Conservation (phyloP, 2,329 filamentous ascomycete genomes). For the Cercospora zeae-maydis region DNA sequence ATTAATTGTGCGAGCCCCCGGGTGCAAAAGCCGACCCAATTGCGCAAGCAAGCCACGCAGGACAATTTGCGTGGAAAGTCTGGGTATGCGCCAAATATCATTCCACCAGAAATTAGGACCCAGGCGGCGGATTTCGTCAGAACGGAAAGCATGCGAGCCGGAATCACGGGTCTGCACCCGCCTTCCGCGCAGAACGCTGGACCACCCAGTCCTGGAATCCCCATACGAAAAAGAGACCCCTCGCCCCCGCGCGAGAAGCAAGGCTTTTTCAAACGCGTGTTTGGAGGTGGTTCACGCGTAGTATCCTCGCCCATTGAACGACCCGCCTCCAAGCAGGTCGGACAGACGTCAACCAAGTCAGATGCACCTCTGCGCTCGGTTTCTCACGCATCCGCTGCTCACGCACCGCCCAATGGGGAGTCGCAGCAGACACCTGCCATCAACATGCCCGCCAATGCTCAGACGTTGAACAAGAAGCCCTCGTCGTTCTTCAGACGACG, state of each 20-base stretch:
- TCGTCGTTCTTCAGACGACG: conserved; percentile 91
- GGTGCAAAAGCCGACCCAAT: conserved; percentile 23
- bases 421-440: conserved; percentile 13
- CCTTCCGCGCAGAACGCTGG: conserved; percentile 51
- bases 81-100: conserved; percentile 24
- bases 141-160: conserved; percentile 40
- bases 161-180: conserved; percentile 37
- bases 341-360: conserved; percentile 14
- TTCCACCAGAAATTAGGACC: conserved; percentile 42
- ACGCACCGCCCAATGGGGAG: conserved; percentile 11
- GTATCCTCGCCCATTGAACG: conserved; percentile 24
- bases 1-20: conserved; percentile 28
- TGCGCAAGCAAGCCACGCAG: conserved; percentile 35
- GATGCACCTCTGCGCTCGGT: conserved; percentile 17
- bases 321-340: conserved; percentile 18
- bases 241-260: conserved; percentile 52
- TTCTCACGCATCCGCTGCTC: conserved; percentile 21
- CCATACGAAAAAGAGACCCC: conserved; percentile 32
- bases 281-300: conserved; percentile 51
- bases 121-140: conserved; percentile 50
- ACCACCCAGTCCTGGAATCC: conserved; percentile 48
- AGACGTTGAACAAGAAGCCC: conserved; percentile 76
- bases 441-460: conserved; percentile 19
- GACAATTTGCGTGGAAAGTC: conserved; percentile 29
- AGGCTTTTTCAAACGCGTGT: conserved; percentile 91